These are phyloP conservation scores for Oryza punctata DNA, from an alignment of 176 grass and related monocot genomes.

Conservation along the genomic window DNA sequence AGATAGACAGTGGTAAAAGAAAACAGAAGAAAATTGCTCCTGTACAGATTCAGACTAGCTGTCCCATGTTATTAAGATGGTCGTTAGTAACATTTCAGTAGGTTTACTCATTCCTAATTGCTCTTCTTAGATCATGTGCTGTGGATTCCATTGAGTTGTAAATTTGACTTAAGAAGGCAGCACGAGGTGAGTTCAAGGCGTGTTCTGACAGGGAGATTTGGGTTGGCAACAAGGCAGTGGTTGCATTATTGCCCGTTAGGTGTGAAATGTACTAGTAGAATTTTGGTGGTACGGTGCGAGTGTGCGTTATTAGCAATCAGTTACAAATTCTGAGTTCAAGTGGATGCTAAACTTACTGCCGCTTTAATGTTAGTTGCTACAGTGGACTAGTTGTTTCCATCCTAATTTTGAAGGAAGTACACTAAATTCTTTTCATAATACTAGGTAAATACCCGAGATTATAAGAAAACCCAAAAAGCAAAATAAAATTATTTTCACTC, in stretches of 20 bases:
- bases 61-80: slow-evolving; percentile 29
- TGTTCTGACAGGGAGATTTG: not conserved
- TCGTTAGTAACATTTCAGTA: slow-evolving; percentile 32
- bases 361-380: not conserved
- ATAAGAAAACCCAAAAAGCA: too few relatives aligned
- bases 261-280: too few relatives aligned
- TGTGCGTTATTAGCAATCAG: too few relatives aligned
- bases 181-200: too few relatives aligned
- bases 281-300: too few relatives aligned
- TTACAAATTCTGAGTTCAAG: not conserved
- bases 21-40: slow-evolving; percentile 64
- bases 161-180: not conserved
- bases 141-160: slow-evolving; percentile 14
- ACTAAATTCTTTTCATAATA: too few relatives aligned
- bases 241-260: not conserved
- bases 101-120: not conserved
- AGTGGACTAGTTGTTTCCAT: not conserved
- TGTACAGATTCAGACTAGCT: slow-evolving; percentile 56
- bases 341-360: not conserved
- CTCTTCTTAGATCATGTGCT: not conserved
- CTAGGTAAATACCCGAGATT: too few relatives aligned
- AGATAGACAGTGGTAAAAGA: slow-evolving; percentile 50
- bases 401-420: too few relatives aligned
- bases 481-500: too few relatives aligned
- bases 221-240: not conserved